Percentiles rank a stretch among this genome's conserved stretches.
These are phyloP conservation scores for Geopyxis carbonaria DNA, from an alignment of 495 filamentous ascomycete species.

Conservation along the genomic window DNA sequence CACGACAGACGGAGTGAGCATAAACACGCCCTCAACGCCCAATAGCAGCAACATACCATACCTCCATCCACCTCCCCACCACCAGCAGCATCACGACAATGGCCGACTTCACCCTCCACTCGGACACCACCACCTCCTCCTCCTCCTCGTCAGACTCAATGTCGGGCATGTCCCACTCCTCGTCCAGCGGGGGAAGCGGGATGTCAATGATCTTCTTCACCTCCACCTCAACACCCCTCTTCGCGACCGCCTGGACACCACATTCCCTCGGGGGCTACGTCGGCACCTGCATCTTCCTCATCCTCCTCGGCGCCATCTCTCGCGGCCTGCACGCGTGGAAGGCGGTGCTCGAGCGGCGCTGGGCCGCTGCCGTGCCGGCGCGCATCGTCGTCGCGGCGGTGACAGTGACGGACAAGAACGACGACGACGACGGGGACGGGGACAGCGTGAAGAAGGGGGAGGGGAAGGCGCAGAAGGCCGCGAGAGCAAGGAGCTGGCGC, in stretches of 20 bases:
- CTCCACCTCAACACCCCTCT: slow-evolving; percentile 51
- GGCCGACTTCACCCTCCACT: slow-evolving; percentile 18
- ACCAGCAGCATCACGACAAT: slow-evolving; percentile 6
- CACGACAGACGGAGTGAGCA: no score
- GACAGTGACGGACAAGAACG: slow-evolving; percentile 35
- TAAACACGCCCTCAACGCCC: no score
- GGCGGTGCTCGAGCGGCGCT: slow-evolving; percentile 36
- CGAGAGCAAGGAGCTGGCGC: slow-evolving; percentile 50
- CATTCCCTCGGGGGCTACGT: slow-evolving; percentile 50
- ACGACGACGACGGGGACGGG: slow-evolving; percentile 27
- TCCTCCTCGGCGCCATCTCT: slow-evolving; percentile 36
- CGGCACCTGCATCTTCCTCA: slow-evolving; percentile 31
- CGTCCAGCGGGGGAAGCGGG: no score
- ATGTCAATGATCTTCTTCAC: slow-evolving; percentile 48
- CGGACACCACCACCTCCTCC: slow-evolving; percentile 4
- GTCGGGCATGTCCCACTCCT: slow-evolving; percentile 1
- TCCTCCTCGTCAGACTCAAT: slow-evolving; percentile 9
- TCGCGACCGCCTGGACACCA: slow-evolving; percentile 57
- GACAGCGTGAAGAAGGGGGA: slow-evolving; percentile 53
- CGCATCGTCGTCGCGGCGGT: slow-evolving; percentile 28
- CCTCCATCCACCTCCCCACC: neutral
- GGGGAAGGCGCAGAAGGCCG: slow-evolving; percentile 43
- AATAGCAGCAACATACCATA: no score
- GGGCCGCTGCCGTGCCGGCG: slow-evolving; percentile 23
- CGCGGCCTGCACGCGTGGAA: slow-evolving; percentile 54